Percentiles rank a stretch among this genome's conserved stretches.
These are phyloP conservation scores for Candida succiphila DNA, from an alignment of 805 yeast genomes.

Conservation along the genomic window DNA sequence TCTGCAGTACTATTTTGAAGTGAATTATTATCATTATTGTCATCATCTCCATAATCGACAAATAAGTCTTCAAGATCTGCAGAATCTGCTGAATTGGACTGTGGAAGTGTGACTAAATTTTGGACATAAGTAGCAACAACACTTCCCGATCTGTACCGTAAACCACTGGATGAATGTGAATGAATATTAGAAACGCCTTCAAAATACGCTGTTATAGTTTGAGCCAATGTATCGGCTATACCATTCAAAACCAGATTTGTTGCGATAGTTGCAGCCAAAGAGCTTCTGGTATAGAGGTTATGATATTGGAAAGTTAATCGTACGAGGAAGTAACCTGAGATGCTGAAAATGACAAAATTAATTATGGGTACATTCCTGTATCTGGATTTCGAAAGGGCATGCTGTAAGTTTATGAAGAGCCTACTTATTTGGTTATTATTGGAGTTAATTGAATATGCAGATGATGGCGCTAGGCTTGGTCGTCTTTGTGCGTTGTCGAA, in stretches of 20 bases:
- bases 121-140: conserved; percentile 5
- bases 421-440: too few species aligned
- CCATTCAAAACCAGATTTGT: conserved; percentile 80
- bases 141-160: neutral
- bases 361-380: conserved; percentile 43
- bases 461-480: too few species aligned
- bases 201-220: conserved; percentile 38
- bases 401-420: neutral
- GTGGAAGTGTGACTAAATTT: neutral
- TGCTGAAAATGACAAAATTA: conserved; percentile 41
- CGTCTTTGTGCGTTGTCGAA: too few species aligned
- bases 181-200: conserved; percentile 1
- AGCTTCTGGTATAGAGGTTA: conserved; percentile 48
- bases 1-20: neutral
- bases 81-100: neutral
- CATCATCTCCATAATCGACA: conserved; percentile 24
- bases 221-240: conserved; percentile 88
- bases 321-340: conserved; percentile 39
- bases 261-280: conserved; percentile 68
- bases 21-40: neutral
- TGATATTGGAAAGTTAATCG: conserved; percentile 51
- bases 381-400: conserved; percentile 8
- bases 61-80: conserved; percentile 14
- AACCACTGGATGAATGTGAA: neutral
- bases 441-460: too few species aligned